A percentile compares a stretch with the other conserved stretches of the same genome.
These are phyloP conservation scores for Penicillium carneum DNA, from an alignment of 2,329 filamentous ascomycete species.

Conservation along the genomic window DNA sequence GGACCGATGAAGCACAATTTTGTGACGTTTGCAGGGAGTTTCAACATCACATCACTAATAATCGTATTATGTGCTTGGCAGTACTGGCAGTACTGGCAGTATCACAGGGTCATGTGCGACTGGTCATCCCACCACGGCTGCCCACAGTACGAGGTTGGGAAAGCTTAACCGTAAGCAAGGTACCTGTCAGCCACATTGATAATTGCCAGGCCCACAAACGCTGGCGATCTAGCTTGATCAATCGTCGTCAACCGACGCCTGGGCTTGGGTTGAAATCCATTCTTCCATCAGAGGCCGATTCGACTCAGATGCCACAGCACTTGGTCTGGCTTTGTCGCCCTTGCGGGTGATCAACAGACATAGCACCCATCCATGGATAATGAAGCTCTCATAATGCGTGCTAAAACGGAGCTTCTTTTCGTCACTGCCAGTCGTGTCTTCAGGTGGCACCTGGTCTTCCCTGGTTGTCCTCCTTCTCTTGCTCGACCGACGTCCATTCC, in stretches of 20 bases:
- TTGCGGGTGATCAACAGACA: constrained; percentile 86
- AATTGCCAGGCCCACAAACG: background rate
- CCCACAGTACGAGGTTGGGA: constrained; percentile 12
- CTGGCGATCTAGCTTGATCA: constrained; percentile 27
- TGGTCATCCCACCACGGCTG: constrained; percentile 25
- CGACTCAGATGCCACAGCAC: constrained; percentile 46
- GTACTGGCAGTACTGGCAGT: constrained; percentile 15
- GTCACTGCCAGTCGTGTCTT: constrained; percentile 60
- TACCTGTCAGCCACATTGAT: constrained; percentile 11
- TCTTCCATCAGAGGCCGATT: constrained; percentile 75
- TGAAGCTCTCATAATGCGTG: constrained; percentile 92
- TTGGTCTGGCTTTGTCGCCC: constrained; percentile 54
- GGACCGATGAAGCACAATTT: background rate
- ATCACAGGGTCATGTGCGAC: constrained; percentile 18
- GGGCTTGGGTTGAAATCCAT: constrained; percentile 80
- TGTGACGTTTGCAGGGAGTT: constrained; percentile 13
- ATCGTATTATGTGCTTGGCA: background rate
- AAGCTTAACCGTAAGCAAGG: constrained; percentile 19
- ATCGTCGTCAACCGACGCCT: constrained; percentile 50
- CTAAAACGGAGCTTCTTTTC: constrained; percentile 91
- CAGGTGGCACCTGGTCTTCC: background rate
- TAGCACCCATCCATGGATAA: constrained; percentile 90
- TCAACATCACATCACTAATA: constrained; percentile 23
- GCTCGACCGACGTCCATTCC: background rate
- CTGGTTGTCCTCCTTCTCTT: background rate